phyloP scores from a whole-genome alignment of 768 basidiomycete species.

The Russula dissimulans region DNA sequence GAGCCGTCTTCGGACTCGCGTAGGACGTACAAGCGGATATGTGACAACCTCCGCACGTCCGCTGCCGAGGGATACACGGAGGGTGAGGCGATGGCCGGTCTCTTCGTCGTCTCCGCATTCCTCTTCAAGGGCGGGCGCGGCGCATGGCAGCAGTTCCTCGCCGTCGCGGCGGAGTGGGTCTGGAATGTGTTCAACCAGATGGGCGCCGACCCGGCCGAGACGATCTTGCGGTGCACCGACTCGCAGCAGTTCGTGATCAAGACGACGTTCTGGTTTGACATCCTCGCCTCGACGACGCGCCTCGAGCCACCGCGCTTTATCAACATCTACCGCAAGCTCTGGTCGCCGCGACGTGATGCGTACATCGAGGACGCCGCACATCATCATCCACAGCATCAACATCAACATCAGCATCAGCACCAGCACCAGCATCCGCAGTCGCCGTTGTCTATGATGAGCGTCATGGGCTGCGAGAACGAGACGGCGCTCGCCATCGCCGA shows the following conservation, averaged over 20 bases:
- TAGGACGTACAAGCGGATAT: slow-evolving; percentile 21
- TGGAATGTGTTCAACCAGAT: slow-evolving; percentile 33
- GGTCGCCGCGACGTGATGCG: slow-evolving; percentile 34
- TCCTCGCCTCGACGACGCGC: slow-evolving; percentile 70
- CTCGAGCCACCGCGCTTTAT: slow-evolving; percentile 49
- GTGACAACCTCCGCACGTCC: slow-evolving; percentile 16
- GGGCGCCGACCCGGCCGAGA: slow-evolving; percentile 34
- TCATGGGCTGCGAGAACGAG: slow-evolving; percentile 80
- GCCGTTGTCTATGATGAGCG: slow-evolving; percentile 62
- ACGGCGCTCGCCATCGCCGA: slow-evolving; percentile 75
- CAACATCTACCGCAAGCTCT: slow-evolving; percentile 46
- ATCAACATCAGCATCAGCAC: too few relatives aligned
- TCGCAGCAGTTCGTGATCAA: slow-evolving; percentile 67
- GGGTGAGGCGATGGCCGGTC: slow-evolving; percentile 70
- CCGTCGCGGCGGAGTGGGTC: slow-evolving; percentile 51
- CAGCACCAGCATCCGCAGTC: background rate
- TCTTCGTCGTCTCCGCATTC: slow-evolving; percentile 67
- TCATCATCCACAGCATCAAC: background rate
- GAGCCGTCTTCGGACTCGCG: slow-evolving; percentile 11
- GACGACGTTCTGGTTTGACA: slow-evolving; percentile 83
- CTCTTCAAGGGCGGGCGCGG: slow-evolving; percentile 73
- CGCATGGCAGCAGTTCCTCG: slow-evolving; percentile 58
- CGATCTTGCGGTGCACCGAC: slow-evolving; percentile 38
- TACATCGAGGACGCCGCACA: slow-evolving; percentile 27
- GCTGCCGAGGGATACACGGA: slow-evolving; percentile 30